These are phyloP conservation scores for Claviceps maximensis DNA, from an alignment of 2,329 filamentous ascomycete genomes.

Conservation along the genomic window DNA sequence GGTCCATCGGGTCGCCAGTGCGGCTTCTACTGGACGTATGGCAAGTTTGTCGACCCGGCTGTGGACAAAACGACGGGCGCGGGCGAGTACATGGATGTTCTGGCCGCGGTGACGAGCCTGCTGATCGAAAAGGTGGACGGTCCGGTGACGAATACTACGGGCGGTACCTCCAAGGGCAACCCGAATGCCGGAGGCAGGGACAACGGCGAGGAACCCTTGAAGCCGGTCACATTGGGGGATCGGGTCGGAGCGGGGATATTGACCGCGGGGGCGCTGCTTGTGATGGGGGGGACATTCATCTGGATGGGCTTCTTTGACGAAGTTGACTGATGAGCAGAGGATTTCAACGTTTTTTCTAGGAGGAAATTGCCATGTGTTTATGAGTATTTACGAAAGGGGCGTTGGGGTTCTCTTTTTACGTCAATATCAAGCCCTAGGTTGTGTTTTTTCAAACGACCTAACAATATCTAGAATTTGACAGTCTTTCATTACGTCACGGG, in stretches of 20 bases:
- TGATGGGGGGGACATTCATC: constrained; percentile 28
- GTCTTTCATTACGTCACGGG: too few relatives aligned
- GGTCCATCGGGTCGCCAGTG: constrained; percentile 26
- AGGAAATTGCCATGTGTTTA: not conserved
- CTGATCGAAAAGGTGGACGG: constrained; percentile 27
- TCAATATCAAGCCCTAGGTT: too few relatives aligned
- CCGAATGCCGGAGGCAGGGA: constrained; percentile 21
- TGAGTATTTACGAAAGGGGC: too few relatives aligned
- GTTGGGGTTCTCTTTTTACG: too few relatives aligned
- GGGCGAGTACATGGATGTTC: constrained; percentile 22
- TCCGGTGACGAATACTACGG: constrained; percentile 32
- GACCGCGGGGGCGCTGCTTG: constrained; percentile 29
- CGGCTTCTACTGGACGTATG: constrained; percentile 38
- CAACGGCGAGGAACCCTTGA: constrained; percentile 13
- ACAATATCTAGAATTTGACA: too few relatives aligned
- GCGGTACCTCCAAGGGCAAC: constrained; percentile 35
- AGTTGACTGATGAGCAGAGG: not conserved
- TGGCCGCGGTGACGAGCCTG: constrained; percentile 32
- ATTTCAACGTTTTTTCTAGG: not conserved
- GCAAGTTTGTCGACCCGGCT: constrained; percentile 16
- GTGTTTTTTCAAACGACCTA: too few relatives aligned
- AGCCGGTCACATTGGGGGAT: not conserved
- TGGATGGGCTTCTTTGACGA: constrained; percentile 32
- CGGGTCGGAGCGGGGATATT: constrained; percentile 25
- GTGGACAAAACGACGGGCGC: not conserved